Evolutionary conservation across 1,139 yeast genomes (phyloP).

Genomic region (Protomyces inouyei): DNA sequence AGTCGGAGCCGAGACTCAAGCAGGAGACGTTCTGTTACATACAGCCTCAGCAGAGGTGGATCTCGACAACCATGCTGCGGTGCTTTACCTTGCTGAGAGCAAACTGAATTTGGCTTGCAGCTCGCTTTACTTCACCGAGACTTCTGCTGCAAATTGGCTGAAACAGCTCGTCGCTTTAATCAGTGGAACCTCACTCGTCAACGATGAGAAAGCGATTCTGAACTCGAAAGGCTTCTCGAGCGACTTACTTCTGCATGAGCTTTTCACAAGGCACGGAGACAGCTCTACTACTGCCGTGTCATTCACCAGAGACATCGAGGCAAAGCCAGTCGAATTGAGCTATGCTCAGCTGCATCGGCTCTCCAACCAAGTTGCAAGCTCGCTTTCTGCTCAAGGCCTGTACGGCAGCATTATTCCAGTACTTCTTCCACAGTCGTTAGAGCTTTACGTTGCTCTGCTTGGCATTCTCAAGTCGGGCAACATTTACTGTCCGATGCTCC

Average conservation of each 20-base stretch:
- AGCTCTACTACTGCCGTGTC: neutral
- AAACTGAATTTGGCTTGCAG: neutral
- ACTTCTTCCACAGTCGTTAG: slow-evolving; percentile 30
- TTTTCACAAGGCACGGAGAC: neutral
- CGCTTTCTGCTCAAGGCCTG: neutral
- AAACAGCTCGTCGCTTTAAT: neutral
- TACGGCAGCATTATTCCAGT: slow-evolving; percentile 30
- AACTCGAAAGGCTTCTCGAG: neutral
- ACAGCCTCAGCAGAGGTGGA: neutral
- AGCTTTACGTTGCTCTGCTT: slow-evolving; percentile 32
- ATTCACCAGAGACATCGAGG: neutral
- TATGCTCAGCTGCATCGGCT: slow-evolving; percentile 3
- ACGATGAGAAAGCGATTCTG: neutral
- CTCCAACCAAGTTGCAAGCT: slow-evolving; percentile 3
- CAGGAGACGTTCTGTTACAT: neutral
- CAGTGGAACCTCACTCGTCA: neutral
- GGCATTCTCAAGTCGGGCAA: slow-evolving; percentile 34
- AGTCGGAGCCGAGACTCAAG: neutral
- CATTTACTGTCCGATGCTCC: slow-evolving; percentile 33
- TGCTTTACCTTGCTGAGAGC: neutral
- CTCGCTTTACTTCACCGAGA: neutral
- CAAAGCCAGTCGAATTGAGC: neutral
- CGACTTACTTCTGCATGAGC: slow-evolving; percentile 2
- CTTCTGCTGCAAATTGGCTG: neutral
- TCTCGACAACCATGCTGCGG: neutral